Percentiles rank a stretch among this genome's conserved stretches.
phyloP scores from a whole-genome alignment of 441 rosid genomes.

The Kokia cookei region DNA sequence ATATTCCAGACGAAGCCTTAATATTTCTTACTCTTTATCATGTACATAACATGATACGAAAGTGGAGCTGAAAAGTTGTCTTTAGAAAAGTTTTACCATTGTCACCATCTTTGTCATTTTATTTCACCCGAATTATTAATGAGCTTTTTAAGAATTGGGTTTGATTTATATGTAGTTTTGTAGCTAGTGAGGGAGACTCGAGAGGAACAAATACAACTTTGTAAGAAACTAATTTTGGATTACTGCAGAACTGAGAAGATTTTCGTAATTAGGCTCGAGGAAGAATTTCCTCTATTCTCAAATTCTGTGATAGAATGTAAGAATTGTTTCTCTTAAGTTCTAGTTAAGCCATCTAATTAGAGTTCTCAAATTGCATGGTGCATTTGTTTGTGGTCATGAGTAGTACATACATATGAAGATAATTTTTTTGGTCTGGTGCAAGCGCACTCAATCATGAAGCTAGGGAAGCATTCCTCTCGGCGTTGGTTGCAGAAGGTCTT shows the following conservation, averaged over 20 bases:
- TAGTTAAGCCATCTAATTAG: background rate
- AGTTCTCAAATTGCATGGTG: background rate
- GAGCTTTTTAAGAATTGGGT: background rate
- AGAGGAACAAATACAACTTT: slow-evolving; percentile 84
- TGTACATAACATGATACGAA: background rate
- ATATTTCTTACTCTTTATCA: background rate
- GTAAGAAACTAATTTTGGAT: slow-evolving; percentile 87
- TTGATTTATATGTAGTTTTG: slow-evolving; percentile 38
- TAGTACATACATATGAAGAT: background rate
- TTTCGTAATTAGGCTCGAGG: slow-evolving; percentile 65
- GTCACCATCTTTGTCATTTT: background rate
- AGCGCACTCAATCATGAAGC: slow-evolving; percentile 91
- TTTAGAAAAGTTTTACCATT: background rate
- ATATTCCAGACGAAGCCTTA: background rate
- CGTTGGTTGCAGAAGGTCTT: slow-evolving; percentile 74
- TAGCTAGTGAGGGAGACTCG: slow-evolving; percentile 90
- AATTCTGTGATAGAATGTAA: slow-evolving; percentile 73
- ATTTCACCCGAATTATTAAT: background rate
- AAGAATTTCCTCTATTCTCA: slow-evolving; percentile 76
- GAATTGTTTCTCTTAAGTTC: slow-evolving; percentile 13
- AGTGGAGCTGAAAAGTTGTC: background rate
- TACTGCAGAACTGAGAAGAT: slow-evolving; percentile 64
- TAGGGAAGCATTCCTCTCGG: slow-evolving; percentile 77
- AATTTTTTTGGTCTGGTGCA: slow-evolving; percentile 22
- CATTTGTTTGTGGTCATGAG: background rate